Evolutionary conservation across 768 basidiomycete species (phyloP).

Genomic region (Pleurotus eryngii): DNA sequence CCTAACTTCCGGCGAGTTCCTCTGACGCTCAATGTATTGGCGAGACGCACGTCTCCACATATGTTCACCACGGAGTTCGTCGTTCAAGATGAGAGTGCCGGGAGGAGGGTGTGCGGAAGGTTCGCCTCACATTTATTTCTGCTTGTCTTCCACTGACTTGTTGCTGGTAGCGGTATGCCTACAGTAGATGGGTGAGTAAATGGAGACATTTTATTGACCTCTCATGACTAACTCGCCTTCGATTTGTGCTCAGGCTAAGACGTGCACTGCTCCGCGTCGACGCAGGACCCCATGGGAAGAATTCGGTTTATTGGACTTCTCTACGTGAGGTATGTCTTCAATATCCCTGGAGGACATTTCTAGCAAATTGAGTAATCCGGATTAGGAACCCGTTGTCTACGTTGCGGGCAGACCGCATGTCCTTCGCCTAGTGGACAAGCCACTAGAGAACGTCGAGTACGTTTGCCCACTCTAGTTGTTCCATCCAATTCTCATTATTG

Average conservation of each 20-base stretch:
- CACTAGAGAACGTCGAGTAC: conserved; percentile 93
- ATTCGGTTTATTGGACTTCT: conserved; percentile 90
- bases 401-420: conserved; percentile 87
- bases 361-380: conserved; percentile 4
- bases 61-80: conserved; percentile 33
- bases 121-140: conserved; percentile 21
- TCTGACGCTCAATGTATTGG: conserved; percentile 45
- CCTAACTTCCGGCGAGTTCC: conserved; percentile 90
- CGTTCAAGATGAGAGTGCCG: conserved; percentile 33
- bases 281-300: conserved; percentile 73
- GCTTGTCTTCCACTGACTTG: conserved; percentile 1
- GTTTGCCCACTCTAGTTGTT: conserved; percentile 18
- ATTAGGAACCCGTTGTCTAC: conserved; percentile 89
- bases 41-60: conserved; percentile 24
- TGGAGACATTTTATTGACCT: not conserved
- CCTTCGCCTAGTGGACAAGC: conserved; percentile 80
- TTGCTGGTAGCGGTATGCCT: conserved; percentile 79
- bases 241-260: conserved; percentile 52
- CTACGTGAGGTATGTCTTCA: conserved; percentile 67
- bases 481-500: not conserved
- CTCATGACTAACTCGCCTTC: not conserved
- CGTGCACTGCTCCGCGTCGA: conserved; percentile 75
- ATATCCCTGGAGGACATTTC: not conserved
- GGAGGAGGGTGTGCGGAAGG: conserved; percentile 79
- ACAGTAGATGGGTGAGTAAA: conserved; percentile 74